Evolutionary conservation across 2,329 filamentous ascomycete genomes (phyloP), one percentile per base, ranked within the genome.

Genomic region (Rhinocladiella mackenziei): DNA sequence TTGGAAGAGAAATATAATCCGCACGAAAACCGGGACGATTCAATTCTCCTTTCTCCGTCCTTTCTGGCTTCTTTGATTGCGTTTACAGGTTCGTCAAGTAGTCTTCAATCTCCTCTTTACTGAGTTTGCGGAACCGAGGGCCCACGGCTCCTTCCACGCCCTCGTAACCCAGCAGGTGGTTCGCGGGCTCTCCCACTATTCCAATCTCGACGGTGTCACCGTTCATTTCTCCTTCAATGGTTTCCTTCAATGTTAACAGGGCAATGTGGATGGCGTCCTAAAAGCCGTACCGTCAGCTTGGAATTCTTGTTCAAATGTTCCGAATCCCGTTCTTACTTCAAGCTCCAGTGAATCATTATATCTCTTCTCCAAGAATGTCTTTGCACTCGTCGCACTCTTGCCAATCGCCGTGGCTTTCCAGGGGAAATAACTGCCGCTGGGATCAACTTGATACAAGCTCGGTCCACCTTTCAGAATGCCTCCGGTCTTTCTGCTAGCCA

Each of bases 391-490:
- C 40, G 92, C 92, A 64, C 89, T 94, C 80, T 98, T 98, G 62
- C 92, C 92, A 62, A 98, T 98, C 39, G 92, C 92, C 36, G 92
- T 98, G 30, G 92, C 92, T 76, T 98, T 98, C 92, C 92, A 98
- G 3, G 92, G 92, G 67, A 96, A 98, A 67, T 98, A 98, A 67
- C 87, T 94, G 58, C 92, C 92, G 55, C 88, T 95, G n/a, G 92
- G 92, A 65, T 98, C 92, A 58, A 98, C 92, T 73, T 98, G 91
- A 73, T 98, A 98, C 64, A 98, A 72, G 77, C 94, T 96, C 35
- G 92, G 92, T 4, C 92, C 91, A 39, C 92, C 91, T 74, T 96
- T 97, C 59, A 92, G 75, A 58, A 94, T 92, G 36, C 92, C 92
- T 19, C 91, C 92, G 17, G 92, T 97, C 80, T 97, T 95, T 58